Evolutionary conservation across 2,329 filamentous ascomycete species (phyloP), one percentile per base, ranked within the genome.

Genomic region (Colletotrichum liaoningense): DNA sequence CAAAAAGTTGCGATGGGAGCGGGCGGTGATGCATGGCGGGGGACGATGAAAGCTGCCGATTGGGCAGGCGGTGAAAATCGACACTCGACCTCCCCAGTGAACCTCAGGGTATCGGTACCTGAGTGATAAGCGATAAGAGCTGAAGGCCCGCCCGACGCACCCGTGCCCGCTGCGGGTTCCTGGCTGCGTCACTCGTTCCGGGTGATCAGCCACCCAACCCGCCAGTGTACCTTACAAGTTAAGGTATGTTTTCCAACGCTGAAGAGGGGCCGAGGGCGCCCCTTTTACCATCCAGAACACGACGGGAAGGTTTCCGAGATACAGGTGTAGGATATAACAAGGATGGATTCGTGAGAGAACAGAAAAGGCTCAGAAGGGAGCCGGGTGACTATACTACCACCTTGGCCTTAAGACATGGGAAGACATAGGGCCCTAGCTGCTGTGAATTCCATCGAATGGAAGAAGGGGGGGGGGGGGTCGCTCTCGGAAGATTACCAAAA

Each of bases 51-150:
- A n/a, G 55, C 24, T 46, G n/a, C 42, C 22, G 26, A 58, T 46
- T 52, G 3, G 70, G 75, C 54, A 76, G 71, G 75, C 74, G 75
- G 75, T 76, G 42, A 74, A 35, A 7, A n/a, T 24, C 26, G 38
- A 42, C 49, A 16, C 52, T 28, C 4, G 35, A 57, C 22, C 22
- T 5, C 14, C 38, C 14, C 38, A 5, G 38, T 19, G 38, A 42
- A 42, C 38, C 38, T 19, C 38, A 42, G 38, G 38, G 38, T 42
- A 19, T 42, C 14, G 38, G 38, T 42, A 42, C 14, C 38, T 42
- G 38, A 42, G 9, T 19, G 38, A 42, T 42, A 42, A 42, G 38
- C 24, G 30, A 24, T 24, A 22, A 35, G 30, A 59, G 33, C 11
- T 59, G 33, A 35, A 60, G 33, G 35, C 33, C 57, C 57, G 14